Evolutionary conservation across 805 yeast genomes (phyloP), one percentile per base, ranked within the genome.

Genomic region (Saturnispora zaruensis): DNA sequence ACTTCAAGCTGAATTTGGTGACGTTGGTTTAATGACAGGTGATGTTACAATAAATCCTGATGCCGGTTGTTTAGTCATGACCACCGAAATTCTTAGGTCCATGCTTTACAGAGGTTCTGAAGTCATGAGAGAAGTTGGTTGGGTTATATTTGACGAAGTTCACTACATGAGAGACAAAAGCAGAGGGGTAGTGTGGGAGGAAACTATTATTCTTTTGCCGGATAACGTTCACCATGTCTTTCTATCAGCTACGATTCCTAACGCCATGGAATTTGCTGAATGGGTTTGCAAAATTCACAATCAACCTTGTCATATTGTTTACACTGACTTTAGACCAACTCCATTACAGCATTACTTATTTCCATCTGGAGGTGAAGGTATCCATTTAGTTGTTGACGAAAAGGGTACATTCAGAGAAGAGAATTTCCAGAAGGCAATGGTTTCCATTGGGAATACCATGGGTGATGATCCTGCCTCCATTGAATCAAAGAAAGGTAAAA

Each of bases 111-210:
- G 96, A 61, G 99, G 99, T 53, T 96, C 98, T 0, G 99, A 93
- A 69, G 67, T 93, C 43, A 90, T 93, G 58, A 76, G 99, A 65
- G 99, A 93, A 67, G 97, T 93, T 21, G 99, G 91, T 62, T 93
- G 90, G 72, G 96, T 93, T 25, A 89, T 93, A 38, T 93, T 93
- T 64, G 99, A 93, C 69, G 99, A 93, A 64, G 99, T 93, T 1
- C 99, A 93, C 67, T 93, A 93, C 63, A 96, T 93, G 54, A 93
- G 93, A 65, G 99, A 93, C 69, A 83, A 87, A 51, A 96, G 88
- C 60, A 81, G 99, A 66, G 99, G 99, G 61, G 99, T 93, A 13
- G 99, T 93, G 3, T 93, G 99, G 99, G 99, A 93, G 70, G 99
- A 93, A 68, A 97, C 93, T 21, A 93, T 93, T 53, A 93, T 93